Conservation (phyloP, 2,329 filamentous ascomycete species). For the Fusarium proliferatum region DNA sequence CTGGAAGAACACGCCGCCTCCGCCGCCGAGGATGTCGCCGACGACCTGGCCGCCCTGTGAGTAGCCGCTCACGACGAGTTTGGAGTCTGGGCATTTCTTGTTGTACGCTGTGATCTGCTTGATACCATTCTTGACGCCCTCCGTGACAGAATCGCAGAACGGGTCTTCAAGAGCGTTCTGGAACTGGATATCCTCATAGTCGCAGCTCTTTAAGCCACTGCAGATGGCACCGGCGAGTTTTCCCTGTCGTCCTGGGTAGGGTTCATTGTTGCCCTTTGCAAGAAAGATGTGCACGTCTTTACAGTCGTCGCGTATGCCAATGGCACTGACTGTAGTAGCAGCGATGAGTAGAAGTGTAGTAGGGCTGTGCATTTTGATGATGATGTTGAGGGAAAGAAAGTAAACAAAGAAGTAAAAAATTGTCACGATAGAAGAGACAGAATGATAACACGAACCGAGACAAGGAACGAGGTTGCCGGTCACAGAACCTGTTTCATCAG, state of each 20-base stretch:
- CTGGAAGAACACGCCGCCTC: constrained; percentile 20
- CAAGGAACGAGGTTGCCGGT: background rate
- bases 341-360: background rate
- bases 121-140: constrained; percentile 16
- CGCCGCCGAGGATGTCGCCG: constrained; percentile 21
- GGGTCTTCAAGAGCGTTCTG: constrained; percentile 11
- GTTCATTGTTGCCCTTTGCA: constrained; percentile 20
- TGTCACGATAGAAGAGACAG: background rate
- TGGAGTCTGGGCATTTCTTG: constrained; percentile 13
- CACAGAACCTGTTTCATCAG: constrained; percentile 5
- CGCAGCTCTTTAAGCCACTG: constrained; percentile 13
- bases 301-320: constrained; percentile 7
- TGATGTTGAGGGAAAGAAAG: background rate
- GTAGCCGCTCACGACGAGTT: constrained; percentile 20
- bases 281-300: constrained; percentile 22
- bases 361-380: constrained; percentile 2
- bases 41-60: constrained; percentile 16
- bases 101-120: constrained; percentile 24
- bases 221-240: constrained; percentile 8
- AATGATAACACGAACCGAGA: background rate
- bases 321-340: background rate
- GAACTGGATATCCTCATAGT: constrained; percentile 19
- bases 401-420: background rate
- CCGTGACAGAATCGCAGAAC: constrained; percentile 10
- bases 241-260: constrained; percentile 18